phyloP scores from a whole-genome alignment of 75 land plant species.

The Pinus albicaulis region DNA sequence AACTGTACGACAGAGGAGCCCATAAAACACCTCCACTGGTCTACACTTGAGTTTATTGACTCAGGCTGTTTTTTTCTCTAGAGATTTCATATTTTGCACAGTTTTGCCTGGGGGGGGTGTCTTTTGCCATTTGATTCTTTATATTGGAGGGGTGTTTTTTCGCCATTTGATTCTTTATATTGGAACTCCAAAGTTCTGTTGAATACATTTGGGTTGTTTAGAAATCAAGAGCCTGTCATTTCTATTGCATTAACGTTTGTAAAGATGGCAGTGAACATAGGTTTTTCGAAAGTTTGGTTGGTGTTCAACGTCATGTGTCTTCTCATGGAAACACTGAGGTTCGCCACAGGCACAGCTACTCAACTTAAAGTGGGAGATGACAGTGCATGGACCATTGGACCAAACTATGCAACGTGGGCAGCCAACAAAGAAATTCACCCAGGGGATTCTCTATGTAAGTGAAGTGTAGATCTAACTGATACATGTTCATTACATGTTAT shows the following conservation, averaged over 20 bases:
- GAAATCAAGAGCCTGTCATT: not conserved
- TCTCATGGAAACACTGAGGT: not conserved
- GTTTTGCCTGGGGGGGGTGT: not conserved
- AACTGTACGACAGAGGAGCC: not conserved
- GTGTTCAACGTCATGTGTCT: not conserved
- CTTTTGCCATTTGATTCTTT: too few species aligned
- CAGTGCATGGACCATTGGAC: not conserved
- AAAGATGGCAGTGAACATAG: not conserved
- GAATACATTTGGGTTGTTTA: not conserved
- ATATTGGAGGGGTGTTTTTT: not conserved
- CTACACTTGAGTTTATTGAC: too few species aligned
- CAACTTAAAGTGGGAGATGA: slow-evolving; percentile 6
- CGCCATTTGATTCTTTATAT: not conserved
- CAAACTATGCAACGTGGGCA: slow-evolving; percentile 1
- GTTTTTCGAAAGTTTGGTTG: not conserved
- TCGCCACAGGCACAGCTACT: not conserved
- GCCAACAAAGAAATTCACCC: not conserved
- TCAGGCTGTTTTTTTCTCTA: not conserved
- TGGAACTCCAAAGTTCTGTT: not conserved
- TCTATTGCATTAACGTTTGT: not conserved
- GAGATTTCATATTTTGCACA: not conserved
- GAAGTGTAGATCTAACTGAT: not conserved
- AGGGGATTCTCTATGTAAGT: slow-evolving; percentile 7
- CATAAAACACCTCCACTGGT: not conserved
- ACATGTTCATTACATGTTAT: too few species aligned